phyloP scores from a whole-genome alignment of 768 basidiomycete species.

The Kwoniella bestiolae region DNA sequence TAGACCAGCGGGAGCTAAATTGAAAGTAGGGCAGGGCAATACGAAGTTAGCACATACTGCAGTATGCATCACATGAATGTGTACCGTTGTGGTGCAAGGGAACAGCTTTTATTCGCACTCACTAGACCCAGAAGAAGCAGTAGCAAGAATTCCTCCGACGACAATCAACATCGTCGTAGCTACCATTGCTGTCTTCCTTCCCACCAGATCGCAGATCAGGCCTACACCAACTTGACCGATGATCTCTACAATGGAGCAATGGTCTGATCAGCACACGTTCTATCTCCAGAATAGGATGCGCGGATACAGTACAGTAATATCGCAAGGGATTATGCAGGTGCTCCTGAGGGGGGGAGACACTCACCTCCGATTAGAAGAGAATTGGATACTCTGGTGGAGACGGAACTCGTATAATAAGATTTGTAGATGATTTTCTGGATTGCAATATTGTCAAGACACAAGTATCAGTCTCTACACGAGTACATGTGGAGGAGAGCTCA shows the following conservation, averaged over 20 bases:
- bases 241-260: conserved; percentile 23
- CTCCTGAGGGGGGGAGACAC: conserved; percentile 39
- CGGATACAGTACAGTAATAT: too few species aligned
- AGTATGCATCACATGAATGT: not conserved
- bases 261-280: not conserved
- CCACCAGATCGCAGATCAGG: conserved; percentile 71
- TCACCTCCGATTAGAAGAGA: conserved; percentile 71
- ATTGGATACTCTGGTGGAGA: conserved; percentile 74
- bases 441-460: not conserved
- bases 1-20: conserved; percentile 61
- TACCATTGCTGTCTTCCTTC: conserved; percentile 76
- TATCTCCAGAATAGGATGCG: too few species aligned
- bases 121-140: conserved; percentile 70
- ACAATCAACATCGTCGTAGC: conserved; percentile 72
- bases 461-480: not conserved
- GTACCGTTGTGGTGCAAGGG: too few species aligned
- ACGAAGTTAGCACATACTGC: too few species aligned
- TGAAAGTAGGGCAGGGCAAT: not conserved
- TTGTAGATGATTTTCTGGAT: conserved; percentile 69
- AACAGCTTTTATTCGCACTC: conserved; percentile 49
- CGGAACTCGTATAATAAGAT: conserved; percentile 64
- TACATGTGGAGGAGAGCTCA: not conserved
- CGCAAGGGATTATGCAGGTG: too few species aligned
- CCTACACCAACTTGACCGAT: conserved; percentile 62
- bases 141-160: conserved; percentile 69